phyloP scores from a whole-genome alignment of 495 filamentous ascomycete species.

The Penicillium samsonianum region DNA sequence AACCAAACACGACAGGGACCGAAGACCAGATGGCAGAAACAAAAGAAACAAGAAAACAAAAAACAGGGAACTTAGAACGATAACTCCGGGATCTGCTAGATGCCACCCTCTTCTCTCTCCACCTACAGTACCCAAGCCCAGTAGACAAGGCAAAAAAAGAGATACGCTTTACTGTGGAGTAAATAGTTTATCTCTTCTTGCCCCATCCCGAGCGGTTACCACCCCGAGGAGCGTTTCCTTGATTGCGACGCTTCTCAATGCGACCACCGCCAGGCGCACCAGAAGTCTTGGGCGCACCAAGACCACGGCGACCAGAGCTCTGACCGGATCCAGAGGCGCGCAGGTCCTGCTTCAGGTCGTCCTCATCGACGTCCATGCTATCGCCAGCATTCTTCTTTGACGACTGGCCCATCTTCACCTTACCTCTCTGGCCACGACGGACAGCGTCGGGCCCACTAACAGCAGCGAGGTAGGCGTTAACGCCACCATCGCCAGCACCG shows the following conservation, averaged over 20 bases:
- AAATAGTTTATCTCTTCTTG: conserved; percentile 13
- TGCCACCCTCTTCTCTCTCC: conserved; percentile 4
- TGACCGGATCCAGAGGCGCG: conserved; percentile 21
- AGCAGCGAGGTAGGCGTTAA: conserved; percentile 90
- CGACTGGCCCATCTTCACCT: conserved; percentile 79
- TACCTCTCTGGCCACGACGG: conserved; percentile 76
- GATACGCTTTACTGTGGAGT: neutral
- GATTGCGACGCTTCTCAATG: conserved; percentile 40
- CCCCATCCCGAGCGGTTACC: conserved; percentile 14
- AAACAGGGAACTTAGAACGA: neutral
- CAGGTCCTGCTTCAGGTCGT: conserved; percentile 33
- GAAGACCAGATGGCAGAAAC: conserved; percentile 13
- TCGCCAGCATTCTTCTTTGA: conserved; percentile 57
- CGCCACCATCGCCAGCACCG: conserved; percentile 59
- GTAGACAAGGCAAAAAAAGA: neutral
- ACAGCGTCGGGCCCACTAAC: conserved; percentile 82
- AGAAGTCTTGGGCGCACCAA: conserved; percentile 49
- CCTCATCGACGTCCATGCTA: conserved; percentile 72
- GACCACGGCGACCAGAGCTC: conserved; percentile 40
- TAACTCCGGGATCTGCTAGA: conserved; percentile 16
- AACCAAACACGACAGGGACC: conserved; percentile 15
- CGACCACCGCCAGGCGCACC: conserved; percentile 41
- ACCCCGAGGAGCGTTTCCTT: conserved; percentile 19
- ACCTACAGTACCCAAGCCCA: neutral
- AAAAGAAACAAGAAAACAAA: neutral